These are phyloP conservation scores for Diaporthe velutina DNA, from an alignment of 2,329 filamentous ascomycete genomes.

Conservation along the genomic window DNA sequence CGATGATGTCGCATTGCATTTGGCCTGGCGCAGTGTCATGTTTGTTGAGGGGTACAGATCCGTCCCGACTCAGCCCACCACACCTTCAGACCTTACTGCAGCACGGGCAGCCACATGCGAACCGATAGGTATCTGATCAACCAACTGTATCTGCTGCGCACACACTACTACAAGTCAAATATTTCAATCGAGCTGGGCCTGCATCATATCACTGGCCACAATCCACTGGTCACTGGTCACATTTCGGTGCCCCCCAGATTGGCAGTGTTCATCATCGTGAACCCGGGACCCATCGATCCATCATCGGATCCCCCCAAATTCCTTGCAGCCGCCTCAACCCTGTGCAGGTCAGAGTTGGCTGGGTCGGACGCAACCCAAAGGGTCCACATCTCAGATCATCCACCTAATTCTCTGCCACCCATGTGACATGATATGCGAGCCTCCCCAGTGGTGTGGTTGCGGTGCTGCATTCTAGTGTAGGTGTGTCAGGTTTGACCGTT, in stretches of 20 bases:
- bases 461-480: too few species aligned
- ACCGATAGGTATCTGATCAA: not conserved
- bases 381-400: conserved; percentile 34
- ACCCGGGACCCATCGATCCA: conserved; percentile 3
- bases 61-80: conserved; percentile 29
- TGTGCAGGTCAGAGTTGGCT: conserved; percentile 5
- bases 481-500: not conserved
- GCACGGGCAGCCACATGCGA: not conserved
- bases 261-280: not conserved
- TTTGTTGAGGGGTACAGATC: conserved; percentile 15
- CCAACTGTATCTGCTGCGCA: not conserved
- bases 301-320: conserved; percentile 15
- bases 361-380: conserved; percentile 25
- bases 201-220: not conserved
- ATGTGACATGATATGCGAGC: conserved; percentile 25
- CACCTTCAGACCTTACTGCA: not conserved
- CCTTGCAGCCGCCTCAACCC: conserved; percentile 36
- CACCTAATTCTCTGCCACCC: conserved; percentile 9
- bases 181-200: too few species aligned
- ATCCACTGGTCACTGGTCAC: conserved; percentile 12
- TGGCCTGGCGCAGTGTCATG: conserved; percentile 4
- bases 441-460: conserved; percentile 16
- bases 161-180: not conserved
- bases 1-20: conserved; percentile 37
- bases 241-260: not conserved